Evolutionary conservation across 78 protist species (phyloP), one percentile per base, ranked within the genome.

Genomic region (Chrysochromulina tobinii): DNA sequence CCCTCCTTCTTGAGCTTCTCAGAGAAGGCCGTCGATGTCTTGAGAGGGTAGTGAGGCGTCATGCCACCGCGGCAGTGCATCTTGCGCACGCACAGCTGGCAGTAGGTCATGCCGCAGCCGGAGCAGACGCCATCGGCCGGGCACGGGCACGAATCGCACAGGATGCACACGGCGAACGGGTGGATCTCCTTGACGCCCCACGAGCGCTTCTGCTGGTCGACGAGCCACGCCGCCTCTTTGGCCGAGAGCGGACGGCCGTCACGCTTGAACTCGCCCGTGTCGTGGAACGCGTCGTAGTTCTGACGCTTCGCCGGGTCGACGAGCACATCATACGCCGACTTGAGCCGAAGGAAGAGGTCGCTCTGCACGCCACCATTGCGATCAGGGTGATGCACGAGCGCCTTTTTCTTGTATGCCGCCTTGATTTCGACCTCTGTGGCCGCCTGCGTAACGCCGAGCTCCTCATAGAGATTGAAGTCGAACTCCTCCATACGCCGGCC

Each of bases 171-270:
- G 57, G 83, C 83, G 21, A 75, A 75, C 15, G 83, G 83, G 57
- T 75, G 83, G 55, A 75, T 75, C 57, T 75, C 83, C 6, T 18
- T 38, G 58, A 75, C 83, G 6, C 83, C 83, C 83, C 83, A 75
- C 57, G 83, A 2, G 23, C 83, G 83, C 83, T 75, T 75, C 57
- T 75, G 83, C 83, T 75, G 83, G 17, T 75, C 83, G n/a, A 75
- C 83, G 58, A 75, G 83, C 83, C 83, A 75, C 12, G 83, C 83
- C 51, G 83, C 83, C 83, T 75, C 83, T 18, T 75, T 75, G 58
- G 83, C 83, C 4, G 83, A 50, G 57, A 75, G 83, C 3, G 83
- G 83, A 18, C 83, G 54, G 58, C 83, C 58, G 58, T 75, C 83
- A 14, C 83, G 83, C 2, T 15, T 57, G 11, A 50, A 75, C 83